phyloP scores from a whole-genome alignment of 495 filamentous ascomycete species.

The Penicillium goetzii region DNA sequence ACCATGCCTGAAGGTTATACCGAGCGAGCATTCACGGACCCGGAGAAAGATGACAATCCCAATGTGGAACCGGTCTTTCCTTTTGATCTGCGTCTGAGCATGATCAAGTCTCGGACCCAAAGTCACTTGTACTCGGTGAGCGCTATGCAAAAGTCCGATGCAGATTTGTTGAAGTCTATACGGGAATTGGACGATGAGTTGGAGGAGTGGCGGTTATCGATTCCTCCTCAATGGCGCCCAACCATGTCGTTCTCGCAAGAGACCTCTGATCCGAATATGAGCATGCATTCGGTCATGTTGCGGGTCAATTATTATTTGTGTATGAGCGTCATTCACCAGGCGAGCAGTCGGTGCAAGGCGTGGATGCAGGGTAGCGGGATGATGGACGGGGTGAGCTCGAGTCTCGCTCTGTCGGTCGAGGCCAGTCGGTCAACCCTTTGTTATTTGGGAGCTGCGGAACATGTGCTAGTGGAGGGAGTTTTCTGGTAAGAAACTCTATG shows the following conservation, averaged over 20 bases:
- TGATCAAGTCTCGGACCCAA: constrained; percentile 55
- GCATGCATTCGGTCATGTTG: constrained; percentile 50
- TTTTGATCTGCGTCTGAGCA: constrained; percentile 51
- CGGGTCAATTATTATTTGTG: constrained; percentile 57
- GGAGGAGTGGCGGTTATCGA: constrained; percentile 52
- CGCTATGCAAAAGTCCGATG: constrained; percentile 52
- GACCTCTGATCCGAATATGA: constrained; percentile 39
- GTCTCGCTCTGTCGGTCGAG: constrained; percentile 53
- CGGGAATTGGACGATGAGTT: constrained; percentile 57
- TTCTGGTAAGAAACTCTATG: constrained; percentile 46
- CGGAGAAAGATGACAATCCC: constrained; percentile 28
- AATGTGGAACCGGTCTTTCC: constrained; percentile 45
- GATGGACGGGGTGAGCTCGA: constrained; percentile 52
- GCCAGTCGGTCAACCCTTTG: constrained; percentile 55
- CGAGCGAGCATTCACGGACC: constrained; percentile 36
- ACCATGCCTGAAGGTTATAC: constrained; percentile 52
- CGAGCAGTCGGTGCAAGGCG: constrained; percentile 51
- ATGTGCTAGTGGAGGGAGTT: constrained; percentile 46
- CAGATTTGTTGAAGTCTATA: constrained; percentile 56
- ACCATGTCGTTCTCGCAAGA: constrained; percentile 46
- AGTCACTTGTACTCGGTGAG: constrained; percentile 52
- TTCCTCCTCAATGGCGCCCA: constrained; percentile 48
- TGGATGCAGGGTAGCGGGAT: constrained; percentile 43
- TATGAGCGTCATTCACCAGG: constrained; percentile 55
- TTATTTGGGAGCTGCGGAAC: constrained; percentile 46